These are phyloP conservation scores for Trapa incisa DNA, from an alignment of 345 rosid genomes.

Conservation along the genomic window DNA sequence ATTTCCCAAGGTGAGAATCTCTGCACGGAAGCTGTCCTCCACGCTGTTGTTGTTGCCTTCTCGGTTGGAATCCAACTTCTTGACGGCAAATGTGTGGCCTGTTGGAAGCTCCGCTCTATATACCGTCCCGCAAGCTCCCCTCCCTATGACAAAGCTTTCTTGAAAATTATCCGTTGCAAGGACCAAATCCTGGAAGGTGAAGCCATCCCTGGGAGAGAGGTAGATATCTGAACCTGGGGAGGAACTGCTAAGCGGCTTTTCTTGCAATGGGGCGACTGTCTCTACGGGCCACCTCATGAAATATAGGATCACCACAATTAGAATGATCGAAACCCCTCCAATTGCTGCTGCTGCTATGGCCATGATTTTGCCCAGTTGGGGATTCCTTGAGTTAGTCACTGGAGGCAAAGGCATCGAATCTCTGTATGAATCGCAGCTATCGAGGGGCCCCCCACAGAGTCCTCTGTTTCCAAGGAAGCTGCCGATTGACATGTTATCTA, in stretches of 20 bases:
- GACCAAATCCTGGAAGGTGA: constrained; percentile 68
- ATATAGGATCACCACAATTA: constrained; percentile 45
- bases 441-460: constrained; percentile 62
- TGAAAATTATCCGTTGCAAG: constrained; percentile 58
- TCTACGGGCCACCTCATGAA: constrained; percentile 46
- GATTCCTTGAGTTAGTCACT: constrained; percentile 12
- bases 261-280: constrained; percentile 14
- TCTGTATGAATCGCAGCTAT: constrained; percentile 27
- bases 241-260: constrained; percentile 8
- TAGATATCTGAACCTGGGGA: constrained; percentile 43
- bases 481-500: constrained; percentile 31
- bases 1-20: constrained; percentile 66
- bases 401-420: constrained; percentile 22
- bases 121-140: constrained; percentile 88
- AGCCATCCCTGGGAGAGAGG: constrained; percentile 67
- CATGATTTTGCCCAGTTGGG: constrained; percentile 38
- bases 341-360: constrained; percentile 58
- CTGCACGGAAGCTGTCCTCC: constrained; percentile 79
- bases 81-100: constrained; percentile 62
- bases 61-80: constrained; percentile 67
- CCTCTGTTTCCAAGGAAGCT: constrained; percentile 59
- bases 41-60: constrained; percentile 54
- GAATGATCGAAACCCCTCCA: constrained; percentile 60
- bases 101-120: constrained; percentile 56
- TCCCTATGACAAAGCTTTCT: constrained; percentile 62